Evolutionary conservation across 257 asterid genomes (phyloP).

Genomic region (Solanum neorickii): DNA sequence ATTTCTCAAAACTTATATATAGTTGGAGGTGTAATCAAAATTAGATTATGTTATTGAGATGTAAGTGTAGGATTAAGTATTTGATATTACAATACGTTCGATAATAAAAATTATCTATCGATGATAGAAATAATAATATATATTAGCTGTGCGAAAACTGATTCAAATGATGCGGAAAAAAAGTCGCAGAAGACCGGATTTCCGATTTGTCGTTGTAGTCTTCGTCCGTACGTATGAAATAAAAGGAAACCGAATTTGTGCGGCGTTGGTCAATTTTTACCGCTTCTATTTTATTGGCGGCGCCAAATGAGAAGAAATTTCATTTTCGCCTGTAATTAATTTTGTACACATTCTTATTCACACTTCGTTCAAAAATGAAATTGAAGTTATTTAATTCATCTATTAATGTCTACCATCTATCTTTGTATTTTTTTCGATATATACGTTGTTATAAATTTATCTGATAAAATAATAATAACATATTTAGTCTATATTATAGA

Average conservation of each 20-base stretch:
- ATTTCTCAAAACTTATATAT: background rate
- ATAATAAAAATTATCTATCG: background rate
- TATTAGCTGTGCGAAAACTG: background rate
- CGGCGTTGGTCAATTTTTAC: background rate
- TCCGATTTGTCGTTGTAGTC: background rate
- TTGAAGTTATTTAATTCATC: background rate
- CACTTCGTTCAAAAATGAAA: background rate
- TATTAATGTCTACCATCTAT: too few relatives aligned
- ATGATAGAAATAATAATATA: too few relatives aligned
- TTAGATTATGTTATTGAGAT: background rate
- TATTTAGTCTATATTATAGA: too few relatives aligned
- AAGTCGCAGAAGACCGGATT: background rate
- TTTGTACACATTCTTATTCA: background rate
- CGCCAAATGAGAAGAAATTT: background rate
- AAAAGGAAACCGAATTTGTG: background rate
- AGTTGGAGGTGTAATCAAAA: background rate
- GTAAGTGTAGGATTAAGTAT: background rate
- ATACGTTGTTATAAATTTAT: too few relatives aligned
- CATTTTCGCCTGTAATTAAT: background rate
- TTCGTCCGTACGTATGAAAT: background rate
- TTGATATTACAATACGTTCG: background rate
- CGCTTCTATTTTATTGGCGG: background rate
- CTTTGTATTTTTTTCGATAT: too few relatives aligned
- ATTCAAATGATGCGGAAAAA: accelerated
- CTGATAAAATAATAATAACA: too few relatives aligned